Conservation (phyloP, 139 green algal species). For the Tetratostichococcus sp. region DNA sequence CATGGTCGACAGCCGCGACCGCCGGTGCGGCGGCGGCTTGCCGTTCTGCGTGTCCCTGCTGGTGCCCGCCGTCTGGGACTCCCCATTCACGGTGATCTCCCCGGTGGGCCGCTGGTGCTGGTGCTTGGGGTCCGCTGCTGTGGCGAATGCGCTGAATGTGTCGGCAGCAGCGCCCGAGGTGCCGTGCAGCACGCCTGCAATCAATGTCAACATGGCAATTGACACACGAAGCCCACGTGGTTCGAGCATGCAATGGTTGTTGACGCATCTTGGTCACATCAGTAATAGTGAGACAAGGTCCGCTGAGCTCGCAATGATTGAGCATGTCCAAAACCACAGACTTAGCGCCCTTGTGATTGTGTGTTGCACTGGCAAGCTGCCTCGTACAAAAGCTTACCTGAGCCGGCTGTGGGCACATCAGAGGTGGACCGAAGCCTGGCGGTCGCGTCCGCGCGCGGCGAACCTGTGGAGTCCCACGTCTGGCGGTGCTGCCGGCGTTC, state of each 20-base stretch:
- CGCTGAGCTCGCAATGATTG: no score
- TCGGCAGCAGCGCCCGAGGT: not conserved
- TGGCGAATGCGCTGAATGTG: not conserved
- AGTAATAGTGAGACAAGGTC: no score
- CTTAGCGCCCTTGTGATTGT: no score
- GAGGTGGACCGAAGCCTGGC: not conserved
- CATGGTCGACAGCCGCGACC: not conserved
- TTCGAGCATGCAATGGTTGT: no score
- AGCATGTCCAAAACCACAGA: no score
- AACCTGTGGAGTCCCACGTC: not conserved
- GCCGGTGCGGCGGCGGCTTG: no score
- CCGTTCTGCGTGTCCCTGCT: no score
- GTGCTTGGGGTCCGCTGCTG: not conserved
- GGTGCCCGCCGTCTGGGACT: no score
- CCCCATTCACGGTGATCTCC: not conserved
- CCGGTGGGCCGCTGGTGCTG: not conserved
- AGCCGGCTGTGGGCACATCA: not conserved
- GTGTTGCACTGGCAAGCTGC: no score
- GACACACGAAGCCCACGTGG: no score
- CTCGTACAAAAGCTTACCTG: not conserved
- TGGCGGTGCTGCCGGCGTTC: not conserved
- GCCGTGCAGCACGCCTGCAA: not conserved
- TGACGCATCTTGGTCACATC: no score
- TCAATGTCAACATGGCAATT: no score
- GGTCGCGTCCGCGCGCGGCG: not conserved